Base-by-base conservation (phyloP, 345 rosid genomes). In the Anastatica hierochuntica region DNA sequence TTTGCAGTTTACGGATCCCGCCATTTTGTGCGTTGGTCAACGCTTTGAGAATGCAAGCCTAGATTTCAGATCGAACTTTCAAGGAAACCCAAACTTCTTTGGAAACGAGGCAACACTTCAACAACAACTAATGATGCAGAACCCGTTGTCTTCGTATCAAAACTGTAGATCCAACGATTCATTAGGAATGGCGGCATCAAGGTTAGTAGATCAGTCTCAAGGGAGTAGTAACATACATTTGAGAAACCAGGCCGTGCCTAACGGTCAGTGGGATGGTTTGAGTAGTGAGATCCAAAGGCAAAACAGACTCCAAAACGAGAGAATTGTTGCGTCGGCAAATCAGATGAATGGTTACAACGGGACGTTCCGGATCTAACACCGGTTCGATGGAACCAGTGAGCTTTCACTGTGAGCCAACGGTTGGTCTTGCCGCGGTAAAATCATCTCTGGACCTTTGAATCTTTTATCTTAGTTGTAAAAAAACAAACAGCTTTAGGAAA, bases 1-100 rank as follows among this genome's bases (percentile, higher is more conserved):
- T 58, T 70, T 85, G 64, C 88, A 85, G 43, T 78, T 78, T 60
- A 76, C 81, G 74, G 98, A 88, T 77, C 94, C 98, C 60, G 98
- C 98, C 18, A 92, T 88, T 58, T 74, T 92, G 76, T 95, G 94
- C 1, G 96, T 85, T 62, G 96, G 96, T 47, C 79, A 76, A 71
- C 94, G 79, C 56, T 72, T 64, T 57, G 74, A 63, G 68, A 78
- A 64, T 53, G 53, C 70, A 31, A 78, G 78, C 33, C 60, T 87
- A 29, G 88, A 83, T 71, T 54, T 71, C 67, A 76, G 85, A 58
- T 59, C 81, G 31, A 79, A 70, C 66, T 70, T 62, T 35, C 76
- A 76, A 11, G 71, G 73, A 46, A 87, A 75, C 35, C 42, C 72
- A 21, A 66, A 47, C 72, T 64, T 77, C 41, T 79, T 62, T 53